Conservation (phyloP, 108 stramenopile genomes). For the Conticribra guillardii region DNA sequence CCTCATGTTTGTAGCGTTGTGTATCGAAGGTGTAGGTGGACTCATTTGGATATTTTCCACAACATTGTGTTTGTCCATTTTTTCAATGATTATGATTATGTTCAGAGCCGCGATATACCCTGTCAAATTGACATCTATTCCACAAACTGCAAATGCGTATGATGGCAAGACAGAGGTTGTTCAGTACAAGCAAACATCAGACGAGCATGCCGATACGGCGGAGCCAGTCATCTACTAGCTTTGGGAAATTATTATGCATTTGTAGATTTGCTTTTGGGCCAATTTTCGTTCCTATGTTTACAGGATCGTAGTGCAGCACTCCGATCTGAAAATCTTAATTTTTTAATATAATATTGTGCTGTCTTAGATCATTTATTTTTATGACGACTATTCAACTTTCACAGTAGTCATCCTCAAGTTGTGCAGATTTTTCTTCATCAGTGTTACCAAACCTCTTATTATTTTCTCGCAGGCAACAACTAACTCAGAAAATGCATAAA, state of each 20-base stretch:
- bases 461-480: too few relatives aligned
- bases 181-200: conserved; percentile 1
- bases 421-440: too few relatives aligned
- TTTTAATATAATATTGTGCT: too few relatives aligned
- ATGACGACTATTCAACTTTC: too few relatives aligned
- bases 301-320: too few relatives aligned
- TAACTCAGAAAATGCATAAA: too few relatives aligned
- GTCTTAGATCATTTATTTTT: too few relatives aligned
- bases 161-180: conserved; percentile 3
- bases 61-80: conserved; percentile 22
- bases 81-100: conserved; percentile 46
- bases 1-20: conserved; percentile 7
- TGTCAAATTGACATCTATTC: conserved; percentile 8
- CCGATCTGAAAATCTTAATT: too few relatives aligned
- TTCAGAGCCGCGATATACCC: conserved; percentile 53
- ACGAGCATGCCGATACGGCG: neutral
- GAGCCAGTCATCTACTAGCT: neutral
- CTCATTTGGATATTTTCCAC: conserved; percentile 40
- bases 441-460: too few relatives aligned
- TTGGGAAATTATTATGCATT: too few relatives aligned
- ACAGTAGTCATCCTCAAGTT: too few relatives aligned
- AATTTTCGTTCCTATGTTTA: too few relatives aligned
- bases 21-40: conserved; percentile 30
- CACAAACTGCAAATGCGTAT: neutral
- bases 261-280: neutral